These are phyloP conservation scores for Hericium alpestre DNA, from an alignment of 768 basidiomycete genomes.

Conservation along the genomic window DNA sequence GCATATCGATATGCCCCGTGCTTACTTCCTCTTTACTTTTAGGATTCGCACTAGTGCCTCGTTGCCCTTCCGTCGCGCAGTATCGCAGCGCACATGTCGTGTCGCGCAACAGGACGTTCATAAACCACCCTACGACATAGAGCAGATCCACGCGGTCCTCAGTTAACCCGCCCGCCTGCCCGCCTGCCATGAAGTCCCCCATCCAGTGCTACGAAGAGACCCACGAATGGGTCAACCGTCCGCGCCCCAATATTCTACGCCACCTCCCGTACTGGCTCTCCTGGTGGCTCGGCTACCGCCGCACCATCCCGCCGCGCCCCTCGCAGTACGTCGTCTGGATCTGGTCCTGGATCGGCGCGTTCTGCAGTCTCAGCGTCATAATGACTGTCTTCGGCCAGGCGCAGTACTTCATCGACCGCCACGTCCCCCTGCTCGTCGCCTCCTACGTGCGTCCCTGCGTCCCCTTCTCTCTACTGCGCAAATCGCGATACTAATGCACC, in stretches of 20 bases:
- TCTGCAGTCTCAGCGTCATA: conserved; percentile 37
- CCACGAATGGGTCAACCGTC: not conserved
- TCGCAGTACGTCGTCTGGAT: conserved; percentile 31
- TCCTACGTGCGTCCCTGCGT: conserved; percentile 30
- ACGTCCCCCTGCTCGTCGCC: conserved; percentile 37
- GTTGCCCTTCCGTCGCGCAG: too few relatives aligned
- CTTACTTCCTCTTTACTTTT: too few relatives aligned
- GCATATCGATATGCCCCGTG: too few relatives aligned
- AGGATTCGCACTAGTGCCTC: too few relatives aligned
- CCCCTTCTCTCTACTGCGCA: not conserved
- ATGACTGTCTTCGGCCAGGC: conserved; percentile 40
- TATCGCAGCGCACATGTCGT: too few relatives aligned
- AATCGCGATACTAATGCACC: not conserved
- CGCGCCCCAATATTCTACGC: not conserved
- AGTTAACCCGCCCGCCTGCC: too few relatives aligned
- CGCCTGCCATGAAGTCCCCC: not conserved
- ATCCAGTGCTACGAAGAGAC: not conserved
- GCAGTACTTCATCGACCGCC: conserved; percentile 34
- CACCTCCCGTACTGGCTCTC: conserved; percentile 1
- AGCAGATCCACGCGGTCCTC: too few relatives aligned
- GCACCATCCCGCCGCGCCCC: conserved; percentile 20
- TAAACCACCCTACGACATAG: too few relatives aligned
- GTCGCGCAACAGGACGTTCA: too few relatives aligned
- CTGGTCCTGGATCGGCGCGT: conserved; percentile 46
- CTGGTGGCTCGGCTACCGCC: not conserved